Percentiles rank a stretch among this genome's conserved stretches.
Evolutionary conservation across 495 filamentous ascomycete species (phyloP).

Genomic region (Aspergillus nidulans): DNA sequence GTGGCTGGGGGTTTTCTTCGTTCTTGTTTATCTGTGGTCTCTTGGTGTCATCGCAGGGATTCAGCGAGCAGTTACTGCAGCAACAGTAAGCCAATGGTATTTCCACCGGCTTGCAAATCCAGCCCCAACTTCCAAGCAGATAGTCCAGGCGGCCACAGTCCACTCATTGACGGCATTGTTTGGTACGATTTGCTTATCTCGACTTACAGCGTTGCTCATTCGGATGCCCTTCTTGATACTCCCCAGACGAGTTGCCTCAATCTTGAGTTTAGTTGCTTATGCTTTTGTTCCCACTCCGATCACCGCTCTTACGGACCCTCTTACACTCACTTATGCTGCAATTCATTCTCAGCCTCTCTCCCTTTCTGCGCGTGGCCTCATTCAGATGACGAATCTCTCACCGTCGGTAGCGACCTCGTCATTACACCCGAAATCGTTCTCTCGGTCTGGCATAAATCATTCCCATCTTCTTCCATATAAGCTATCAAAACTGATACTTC

Average conservation of each 20-base stretch:
- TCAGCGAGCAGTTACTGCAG: conserved; percentile 86
- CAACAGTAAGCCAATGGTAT: conserved; percentile 97
- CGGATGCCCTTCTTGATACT: conserved; percentile 83
- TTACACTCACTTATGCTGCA: conserved; percentile 87
- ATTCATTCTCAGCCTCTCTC: conserved; percentile 84
- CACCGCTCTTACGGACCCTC: conserved; percentile 77
- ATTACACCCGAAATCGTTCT: conserved; percentile 39
- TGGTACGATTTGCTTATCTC: conserved; percentile 84
- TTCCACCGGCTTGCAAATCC: conserved; percentile 87
- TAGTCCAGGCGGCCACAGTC: conserved; percentile 74
- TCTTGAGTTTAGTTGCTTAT: conserved; percentile 63
- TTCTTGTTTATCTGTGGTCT: conserved; percentile 93
- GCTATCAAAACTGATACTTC: conserved; percentile 85
- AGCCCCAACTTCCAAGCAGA: conserved; percentile 64
- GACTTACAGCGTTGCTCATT: conserved; percentile 71
- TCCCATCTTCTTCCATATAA: conserved; percentile 65
- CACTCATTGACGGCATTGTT: conserved; percentile 86
- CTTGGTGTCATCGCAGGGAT: conserved; percentile 78
- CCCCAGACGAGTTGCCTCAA: conserved; percentile 62
- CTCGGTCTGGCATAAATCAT: conserved; percentile 35
- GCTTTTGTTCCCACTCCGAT: conserved; percentile 79
- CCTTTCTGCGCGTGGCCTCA: conserved; percentile 68
- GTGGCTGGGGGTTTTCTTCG: conserved; percentile 86
- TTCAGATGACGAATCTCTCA: conserved; percentile 70
- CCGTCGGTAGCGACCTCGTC: conserved; percentile 55